Evolutionary conservation across 345 rosid species (phyloP).

Genomic region (Camelina neglecta): DNA sequence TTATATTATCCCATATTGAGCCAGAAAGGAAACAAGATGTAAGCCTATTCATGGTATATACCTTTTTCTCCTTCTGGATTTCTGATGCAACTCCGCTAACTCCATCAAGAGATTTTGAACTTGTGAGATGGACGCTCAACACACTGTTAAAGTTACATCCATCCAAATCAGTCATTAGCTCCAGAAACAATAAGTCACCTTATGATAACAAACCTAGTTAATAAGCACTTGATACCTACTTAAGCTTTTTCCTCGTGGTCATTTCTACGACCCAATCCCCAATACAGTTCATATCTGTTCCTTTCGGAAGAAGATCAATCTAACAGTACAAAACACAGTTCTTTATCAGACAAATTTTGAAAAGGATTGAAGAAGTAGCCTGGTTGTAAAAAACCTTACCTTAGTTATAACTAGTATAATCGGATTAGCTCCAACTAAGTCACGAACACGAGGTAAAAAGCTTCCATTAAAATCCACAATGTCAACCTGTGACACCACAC

Average conservation of each 20-base stretch:
- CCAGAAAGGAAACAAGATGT: background rate
- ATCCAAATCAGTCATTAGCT: constrained; percentile 20
- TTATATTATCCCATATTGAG: background rate
- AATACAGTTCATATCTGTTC: constrained; percentile 85
- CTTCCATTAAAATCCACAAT: constrained; percentile 97
- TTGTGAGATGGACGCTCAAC: constrained; percentile 85
- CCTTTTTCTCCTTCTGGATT: constrained; percentile 97
- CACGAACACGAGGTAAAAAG: constrained; percentile 89
- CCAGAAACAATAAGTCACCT: background rate
- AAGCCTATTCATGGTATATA: constrained; percentile 18
- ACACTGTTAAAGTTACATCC: constrained; percentile 55
- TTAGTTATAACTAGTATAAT: constrained; percentile 87
- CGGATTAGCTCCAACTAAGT: constrained; percentile 91
- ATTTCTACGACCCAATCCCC: constrained; percentile 99
- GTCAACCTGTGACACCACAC: constrained; percentile 67
- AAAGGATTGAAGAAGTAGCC: constrained; percentile 4
- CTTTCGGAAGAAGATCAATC: constrained; percentile 96
- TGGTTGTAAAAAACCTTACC: constrained; percentile 45
- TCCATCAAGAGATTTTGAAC: constrained; percentile 89
- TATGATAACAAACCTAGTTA: background rate
- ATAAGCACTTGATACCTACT: constrained; percentile 51
- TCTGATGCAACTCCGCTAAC: constrained; percentile 85
- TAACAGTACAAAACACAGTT: constrained; percentile 42
- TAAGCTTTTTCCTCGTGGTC: constrained; percentile 78
- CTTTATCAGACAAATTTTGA: background rate